Evolutionary conservation across 441 rosid genomes (phyloP), one percentile per base, ranked within the genome.

Genomic region (Populus trichocarpa): DNA sequence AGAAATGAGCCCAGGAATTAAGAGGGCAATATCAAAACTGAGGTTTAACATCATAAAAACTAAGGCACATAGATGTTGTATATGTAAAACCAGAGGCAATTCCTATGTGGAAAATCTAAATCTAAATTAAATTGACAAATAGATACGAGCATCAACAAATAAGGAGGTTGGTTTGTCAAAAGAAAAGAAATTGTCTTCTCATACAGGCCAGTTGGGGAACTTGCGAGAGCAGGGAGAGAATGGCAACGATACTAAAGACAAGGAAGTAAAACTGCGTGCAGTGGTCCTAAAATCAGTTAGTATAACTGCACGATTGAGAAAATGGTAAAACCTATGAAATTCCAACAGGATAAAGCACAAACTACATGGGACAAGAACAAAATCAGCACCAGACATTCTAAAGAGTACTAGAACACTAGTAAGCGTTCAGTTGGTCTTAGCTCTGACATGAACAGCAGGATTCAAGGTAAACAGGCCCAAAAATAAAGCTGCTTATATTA

Each of bases 11-110:
- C 36, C 20, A 28, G 64, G 23, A 13, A 64, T 63, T 69, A 80
- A 26, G 46, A 70, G 35, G 35, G 67, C 42, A 71, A 67, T 70
- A 61, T 22, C 71, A 73, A 40, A 69, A 69, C 50, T 72, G n/a
- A 53, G 9, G 65, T 63, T 74, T 42, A 75, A 20, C 61, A 25
- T 18, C n/a, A 26, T 63, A 33, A 36, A 23, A 65, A 12, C 12
- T 3, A 18, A 26, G 23, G 12, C 32, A 46, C 26, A 14, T 53
- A 6, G n/a, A 30, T 46, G 53, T 46, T 18, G 13, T 23, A 14
- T 64, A 40, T 26, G 70, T 35, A 23, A n/a, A 32, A 22, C 40
- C 53, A 13, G 23, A 61, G 25, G 13, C 36, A 76, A 69, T 23
- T 69, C 9, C 4, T 14, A 33, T 2, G 78, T 23, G 57, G 11